These are phyloP conservation scores for Cyberlindnera meyerae DNA, from an alignment of 805 yeast species.

Conservation along the genomic window DNA sequence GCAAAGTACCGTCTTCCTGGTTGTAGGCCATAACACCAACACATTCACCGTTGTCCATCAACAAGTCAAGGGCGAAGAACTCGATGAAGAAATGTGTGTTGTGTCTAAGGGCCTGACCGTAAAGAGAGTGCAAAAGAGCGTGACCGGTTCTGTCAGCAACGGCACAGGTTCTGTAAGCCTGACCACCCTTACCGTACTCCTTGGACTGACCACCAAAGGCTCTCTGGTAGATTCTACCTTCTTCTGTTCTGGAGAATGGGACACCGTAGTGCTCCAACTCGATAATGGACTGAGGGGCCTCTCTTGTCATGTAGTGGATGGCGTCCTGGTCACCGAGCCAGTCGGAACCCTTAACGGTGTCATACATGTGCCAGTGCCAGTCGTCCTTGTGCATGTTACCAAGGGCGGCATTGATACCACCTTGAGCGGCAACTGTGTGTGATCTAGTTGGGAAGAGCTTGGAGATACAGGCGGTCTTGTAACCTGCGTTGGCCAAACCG, in stretches of 20 bases:
- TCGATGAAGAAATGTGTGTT: conserved; percentile 98
- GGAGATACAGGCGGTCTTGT: conserved; percentile 94
- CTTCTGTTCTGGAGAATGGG: conserved; percentile 95
- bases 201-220: conserved; percentile 98
- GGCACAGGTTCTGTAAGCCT: conserved; percentile 98
- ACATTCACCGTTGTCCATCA: conserved; percentile 93
- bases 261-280: conserved; percentile 98
- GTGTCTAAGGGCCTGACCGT: conserved; percentile 94
- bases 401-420: conserved; percentile 98
- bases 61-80: conserved; percentile 89
- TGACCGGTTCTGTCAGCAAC: conserved; percentile 99
- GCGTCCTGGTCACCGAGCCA: conserved; percentile 99
- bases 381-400: conserved; percentile 98
- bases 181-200: conserved; percentile 97
- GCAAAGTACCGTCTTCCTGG: conserved; percentile 98
- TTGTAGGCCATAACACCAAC: conserved; percentile 97
- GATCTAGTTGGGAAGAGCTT: conserved; percentile 97
- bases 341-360: conserved; percentile 97
- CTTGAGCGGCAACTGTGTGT: conserved; percentile 98
- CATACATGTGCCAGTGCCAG: conserved; percentile 99
- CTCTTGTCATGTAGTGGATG: conserved; percentile 97
- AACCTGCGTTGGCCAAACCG: conserved; percentile 95
- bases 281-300: conserved; percentile 92
- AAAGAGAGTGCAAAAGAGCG: conserved; percentile 89
- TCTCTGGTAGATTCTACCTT: conserved; percentile 96